Evolutionary conservation across 1,139 yeast species (phyloP), one percentile per base, ranked within the genome.

Genomic region (Geotrichum klebahnii): DNA sequence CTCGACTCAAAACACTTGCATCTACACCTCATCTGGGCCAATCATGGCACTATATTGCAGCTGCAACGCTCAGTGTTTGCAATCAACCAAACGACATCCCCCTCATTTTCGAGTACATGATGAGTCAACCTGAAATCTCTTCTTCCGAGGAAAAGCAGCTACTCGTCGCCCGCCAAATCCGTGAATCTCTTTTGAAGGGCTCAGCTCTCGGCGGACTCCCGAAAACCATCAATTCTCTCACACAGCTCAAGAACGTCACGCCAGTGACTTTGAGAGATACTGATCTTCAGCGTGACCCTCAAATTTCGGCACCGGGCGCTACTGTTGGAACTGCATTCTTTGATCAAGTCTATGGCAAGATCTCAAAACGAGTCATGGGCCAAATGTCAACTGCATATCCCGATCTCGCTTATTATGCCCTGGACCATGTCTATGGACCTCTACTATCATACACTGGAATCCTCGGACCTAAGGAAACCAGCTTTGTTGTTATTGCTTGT

Each of bases 71-170:
- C 53, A 80, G 92, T 2, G 92, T 83, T 9, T 81, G 92, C 61
- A 89, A 89, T 62, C 79, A 77, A 55, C 95, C 96, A 0, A 79
- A 82, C 46, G 96, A 86, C 57, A 79, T 89, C 37, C 92, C 96
- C 2, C 74, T 73, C 50, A 66, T 89, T 8, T 84, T 82, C 63
- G 86, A 85, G 57, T 84, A 83, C 69, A 89, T 90, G 8, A 63
- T 89, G 58, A 72, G 80, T 52, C 76, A 75, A 23, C 42, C 52
- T 3, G 47, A 47, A n/a, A 26, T 42, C 14, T 36, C 42, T 19
- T 37, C 53, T 3, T 19, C 46, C n/a, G 22, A 42, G 12, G 45
- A 57, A 14, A 52, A 56, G 19, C 50, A 53, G 10, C 67, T 62
- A 38, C 55, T 51, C 20, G 44, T 46, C 33, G 66, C 82, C 8